Conservation (phyloP, 495 filamentous ascomycete genomes). For the Amphirosellinia nigrospora region DNA sequence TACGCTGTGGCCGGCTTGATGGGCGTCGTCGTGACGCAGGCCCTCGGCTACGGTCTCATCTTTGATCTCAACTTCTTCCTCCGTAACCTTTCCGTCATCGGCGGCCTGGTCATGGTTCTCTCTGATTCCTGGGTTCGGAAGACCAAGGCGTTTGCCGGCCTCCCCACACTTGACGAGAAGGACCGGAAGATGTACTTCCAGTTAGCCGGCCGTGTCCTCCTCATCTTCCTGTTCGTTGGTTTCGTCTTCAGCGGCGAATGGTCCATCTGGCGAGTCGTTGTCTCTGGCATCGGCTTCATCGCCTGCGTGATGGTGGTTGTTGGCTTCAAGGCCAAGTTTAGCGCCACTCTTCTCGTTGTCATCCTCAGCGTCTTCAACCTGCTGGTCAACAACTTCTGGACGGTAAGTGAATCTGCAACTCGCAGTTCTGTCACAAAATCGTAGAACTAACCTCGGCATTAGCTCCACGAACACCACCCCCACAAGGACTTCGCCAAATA, state of each 20-base stretch:
- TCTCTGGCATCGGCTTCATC: constrained; percentile 81
- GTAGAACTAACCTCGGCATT: neutral
- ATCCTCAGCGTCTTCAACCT: constrained; percentile 96
- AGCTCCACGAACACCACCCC: constrained; percentile 98
- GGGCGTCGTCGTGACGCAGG: constrained; percentile 92
- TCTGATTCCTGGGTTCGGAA: constrained; percentile 98
- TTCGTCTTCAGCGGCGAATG: constrained; percentile 96
- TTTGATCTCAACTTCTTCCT: constrained; percentile 99
- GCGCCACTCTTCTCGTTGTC: constrained; percentile 89
- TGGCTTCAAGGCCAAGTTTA: constrained; percentile 99
- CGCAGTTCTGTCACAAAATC: neutral
- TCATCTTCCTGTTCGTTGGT: constrained; percentile 96
- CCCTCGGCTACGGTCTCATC: constrained; percentile 95
- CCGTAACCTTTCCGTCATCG: constrained; percentile 95
- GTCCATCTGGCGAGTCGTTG: constrained; percentile 82
- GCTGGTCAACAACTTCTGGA: constrained; percentile 99
- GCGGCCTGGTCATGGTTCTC: constrained; percentile 95
- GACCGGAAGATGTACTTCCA: constrained; percentile 99
- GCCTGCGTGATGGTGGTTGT: constrained; percentile 99
- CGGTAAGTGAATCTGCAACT: constrained; percentile 67
- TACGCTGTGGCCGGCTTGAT: constrained; percentile 90
- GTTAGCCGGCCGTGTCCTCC: constrained; percentile 90
- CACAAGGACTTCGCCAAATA: constrained; percentile 99
- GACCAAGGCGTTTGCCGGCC: constrained; percentile 92
- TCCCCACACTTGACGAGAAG: constrained; percentile 95